Evolutionary conservation across 1,139 yeast species (phyloP), one percentile per base, ranked within the genome.

Genomic region (Casaregolazyma suthepensis): DNA sequence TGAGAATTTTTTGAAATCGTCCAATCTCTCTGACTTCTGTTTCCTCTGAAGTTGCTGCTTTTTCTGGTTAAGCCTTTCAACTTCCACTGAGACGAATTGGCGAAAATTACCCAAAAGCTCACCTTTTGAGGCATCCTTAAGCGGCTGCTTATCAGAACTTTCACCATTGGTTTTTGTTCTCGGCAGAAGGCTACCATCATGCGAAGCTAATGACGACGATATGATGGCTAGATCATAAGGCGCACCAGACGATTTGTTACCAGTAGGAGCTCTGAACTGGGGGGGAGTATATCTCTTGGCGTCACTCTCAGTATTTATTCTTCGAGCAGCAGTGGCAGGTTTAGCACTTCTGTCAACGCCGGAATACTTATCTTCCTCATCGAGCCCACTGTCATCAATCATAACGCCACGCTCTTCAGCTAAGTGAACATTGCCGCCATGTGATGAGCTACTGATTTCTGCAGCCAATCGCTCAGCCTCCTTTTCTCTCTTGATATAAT

Each of bases 311-410:
- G 57, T 23, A 17, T 37, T 13, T 31, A 52, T 35, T 37, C 23
- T 35, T 47, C 43, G 22, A 37, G 46, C 52, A 15, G 58, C 53
- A 20, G 52, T 44, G 6, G 48, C 48, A 37, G 55, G 35, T 4
- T 45, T 26, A 20, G 48, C 10, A 5, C 57, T 51, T 59, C 81
- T 72, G 55, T 76, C 80, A 52, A 93, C 99, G 47, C 98, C 98
- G 2, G 97, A 89, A 66, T 91, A 93, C 71, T 87, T 87, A 69
- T 90, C 97, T 68, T 94, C 99, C 71, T 93, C 99, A 68, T 93
- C 98, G 62, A 87, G 61, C 2, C 96, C 96, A 57, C 87, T 80
- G 66, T 88, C 96, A 66, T 88, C 96, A 43, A 86, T 79, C 19
- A 68, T 68, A 13, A 81, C 56, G 19, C 96, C 96, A 67, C 99